Base-by-base conservation (phyloP, 352 stramenopile species). In the Globisporangium recalcitrans region DNA sequence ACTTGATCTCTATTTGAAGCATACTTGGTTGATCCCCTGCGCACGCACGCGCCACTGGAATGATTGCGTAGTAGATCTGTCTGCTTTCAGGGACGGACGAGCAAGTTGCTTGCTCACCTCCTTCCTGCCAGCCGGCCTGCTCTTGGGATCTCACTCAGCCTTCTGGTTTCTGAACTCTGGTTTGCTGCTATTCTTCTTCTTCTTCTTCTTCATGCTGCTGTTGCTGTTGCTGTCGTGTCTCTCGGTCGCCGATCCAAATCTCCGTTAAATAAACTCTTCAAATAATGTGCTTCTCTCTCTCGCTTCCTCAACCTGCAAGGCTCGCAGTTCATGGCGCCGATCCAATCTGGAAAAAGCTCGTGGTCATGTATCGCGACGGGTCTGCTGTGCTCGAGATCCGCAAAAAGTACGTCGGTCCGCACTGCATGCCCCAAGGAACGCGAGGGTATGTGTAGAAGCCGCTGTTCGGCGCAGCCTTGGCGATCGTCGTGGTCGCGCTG, bases 351-450 rank as follows among this genome's bases (percentile, higher is more conserved):
- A 94, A 88, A 56, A 87, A 83, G 44, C 69, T 71, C 36, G 78
- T 90, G 4, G 80, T 88, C 54, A 81, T 78, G 56, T 70, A 90
- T 7, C 80, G 78, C 10, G 70, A 65, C 13, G 66, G 53, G 22
- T 79, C 72, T 9, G 69, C 67, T 0, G 65, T 65, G 40, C 73
- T 73, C 44, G 75, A 86, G 42, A 95, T 69, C 26, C 79, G 78
- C 29, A 95, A 60, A 60, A 93, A 90, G 75, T 93, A 95, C 52
- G 84, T 86, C 57, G 75, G 71, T 48, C 85, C 85, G 52, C 70
- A 80, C 34, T 82, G 74, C 78, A 95, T 91, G 46, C 85, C 85
- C 85, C 85, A 95, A n/a, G 83, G 85, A 48, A 95, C 85, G 52
- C 82, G 85, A 42, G 64, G 68, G 63, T 93, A 91, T 21, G 69